Evolutionary conservation across 1,284 basidiomycete species (phyloP).

Genomic region (Heterobasidion occidentale): DNA sequence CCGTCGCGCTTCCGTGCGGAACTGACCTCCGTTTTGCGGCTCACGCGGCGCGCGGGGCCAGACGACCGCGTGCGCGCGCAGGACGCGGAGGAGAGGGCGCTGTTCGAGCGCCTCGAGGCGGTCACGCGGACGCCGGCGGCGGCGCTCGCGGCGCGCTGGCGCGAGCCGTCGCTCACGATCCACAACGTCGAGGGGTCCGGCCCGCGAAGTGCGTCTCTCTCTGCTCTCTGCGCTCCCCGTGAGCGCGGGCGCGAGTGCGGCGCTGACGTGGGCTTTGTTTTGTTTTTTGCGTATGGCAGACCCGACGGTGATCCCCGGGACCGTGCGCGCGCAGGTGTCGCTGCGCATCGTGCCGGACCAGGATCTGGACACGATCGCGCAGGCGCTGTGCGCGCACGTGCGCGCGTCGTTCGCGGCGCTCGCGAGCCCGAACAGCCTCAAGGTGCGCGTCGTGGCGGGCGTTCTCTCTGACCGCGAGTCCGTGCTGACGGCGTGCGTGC

Average conservation of each 20-base stretch:
- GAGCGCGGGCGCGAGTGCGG: background rate
- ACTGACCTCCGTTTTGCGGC: background rate
- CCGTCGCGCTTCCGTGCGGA: background rate
- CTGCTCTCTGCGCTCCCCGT: no score
- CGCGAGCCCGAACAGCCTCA: slow-evolving; percentile 51
- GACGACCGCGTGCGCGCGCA: slow-evolving; percentile 70
- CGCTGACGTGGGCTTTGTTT: background rate
- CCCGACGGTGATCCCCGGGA: slow-evolving; percentile 81
- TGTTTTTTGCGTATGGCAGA: slow-evolving; percentile 33
- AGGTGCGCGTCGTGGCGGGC: background rate
- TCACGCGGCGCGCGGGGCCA: slow-evolving; percentile 19
- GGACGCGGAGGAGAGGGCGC: slow-evolving; percentile 56
- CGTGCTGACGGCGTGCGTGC: background rate
- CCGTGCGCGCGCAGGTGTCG: slow-evolving; percentile 76
- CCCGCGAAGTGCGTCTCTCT: slow-evolving; percentile 50
- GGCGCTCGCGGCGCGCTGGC: slow-evolving; percentile 69
- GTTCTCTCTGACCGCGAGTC: background rate
- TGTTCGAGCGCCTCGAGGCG: slow-evolving; percentile 63
- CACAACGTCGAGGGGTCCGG: slow-evolving; percentile 69
- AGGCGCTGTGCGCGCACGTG: slow-evolving; percentile 56
- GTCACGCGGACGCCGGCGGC: slow-evolving; percentile 61
- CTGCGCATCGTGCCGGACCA: slow-evolving; percentile 94
- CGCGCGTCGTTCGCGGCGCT: slow-evolving; percentile 52
- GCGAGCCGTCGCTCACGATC: slow-evolving; percentile 69
- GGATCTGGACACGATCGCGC: slow-evolving; percentile 64